These are phyloP conservation scores for Globisporangium abappressorium DNA, from an alignment of 352 stramenopile genomes.

Conservation along the genomic window DNA sequence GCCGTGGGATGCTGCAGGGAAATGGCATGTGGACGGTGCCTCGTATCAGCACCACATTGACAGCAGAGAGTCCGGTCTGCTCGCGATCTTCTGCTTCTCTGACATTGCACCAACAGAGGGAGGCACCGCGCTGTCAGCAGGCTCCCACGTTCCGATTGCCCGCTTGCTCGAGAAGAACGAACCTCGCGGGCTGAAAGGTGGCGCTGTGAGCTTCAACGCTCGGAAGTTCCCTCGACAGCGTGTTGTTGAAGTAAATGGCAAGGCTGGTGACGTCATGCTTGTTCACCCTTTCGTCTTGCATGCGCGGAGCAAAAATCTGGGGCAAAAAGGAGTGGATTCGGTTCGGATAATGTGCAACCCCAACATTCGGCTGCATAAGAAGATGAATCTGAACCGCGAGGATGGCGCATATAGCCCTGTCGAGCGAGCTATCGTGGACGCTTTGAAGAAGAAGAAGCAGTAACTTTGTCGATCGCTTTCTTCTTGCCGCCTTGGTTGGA, in stretches of 20 bases:
- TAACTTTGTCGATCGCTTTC: background rate
- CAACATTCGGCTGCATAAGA: slow-evolving; percentile 41
- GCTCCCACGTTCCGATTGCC: slow-evolving; percentile 62
- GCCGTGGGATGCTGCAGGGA: slow-evolving; percentile 65
- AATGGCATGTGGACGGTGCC: slow-evolving; percentile 82
- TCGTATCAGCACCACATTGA: slow-evolving; percentile 73
- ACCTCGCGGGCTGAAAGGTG: slow-evolving; percentile 56
- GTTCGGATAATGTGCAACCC: slow-evolving; percentile 79
- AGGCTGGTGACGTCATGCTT: slow-evolving; percentile 74
- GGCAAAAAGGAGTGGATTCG: slow-evolving; percentile 38
- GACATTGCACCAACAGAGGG: slow-evolving; percentile 60
- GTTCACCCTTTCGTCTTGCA: slow-evolving; percentile 81
- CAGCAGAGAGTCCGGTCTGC: slow-evolving; percentile 60
- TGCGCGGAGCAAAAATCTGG: slow-evolving; percentile 69
- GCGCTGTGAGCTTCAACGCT: slow-evolving; percentile 45
- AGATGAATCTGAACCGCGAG: slow-evolving; percentile 44
- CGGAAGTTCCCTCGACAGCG: slow-evolving; percentile 25
- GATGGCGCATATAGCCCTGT: slow-evolving; percentile 37
- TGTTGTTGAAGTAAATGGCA: slow-evolving; percentile 65
- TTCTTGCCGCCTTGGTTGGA: background rate
- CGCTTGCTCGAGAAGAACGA: slow-evolving; percentile 46
- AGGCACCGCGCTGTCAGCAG: slow-evolving; percentile 63
- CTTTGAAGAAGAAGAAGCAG: slow-evolving; percentile 13
- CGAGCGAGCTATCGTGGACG: slow-evolving; percentile 39
- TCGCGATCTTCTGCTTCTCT: slow-evolving; percentile 84